Evolutionary conservation across 2,329 filamentous ascomycete genomes (phyloP), one percentile per base, ranked within the genome.

Genomic region (Fusarium domesticum): DNA sequence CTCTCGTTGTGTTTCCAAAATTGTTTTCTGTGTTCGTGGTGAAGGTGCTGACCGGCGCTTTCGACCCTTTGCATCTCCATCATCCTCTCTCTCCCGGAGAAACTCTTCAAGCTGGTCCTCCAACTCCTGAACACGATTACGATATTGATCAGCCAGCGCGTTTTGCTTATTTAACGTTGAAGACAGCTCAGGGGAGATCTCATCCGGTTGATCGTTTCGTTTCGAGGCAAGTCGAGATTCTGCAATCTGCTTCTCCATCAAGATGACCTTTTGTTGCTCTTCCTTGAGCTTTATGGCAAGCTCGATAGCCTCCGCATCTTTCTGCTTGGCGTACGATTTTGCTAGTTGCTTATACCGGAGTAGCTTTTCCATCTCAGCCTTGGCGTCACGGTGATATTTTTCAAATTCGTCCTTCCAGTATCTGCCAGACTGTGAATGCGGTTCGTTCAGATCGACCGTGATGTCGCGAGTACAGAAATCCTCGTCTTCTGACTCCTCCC

Each of bases 391-490:
- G 37, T 87, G 82, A 59, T 91, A 92, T 42, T 75, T 78, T 54
- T 88, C 78, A 57, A 87, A 91, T 60, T 89, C 80, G 18, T 80
- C 76, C 66, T 91, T 91, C 87, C 87, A 92, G 66, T 87, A 90
- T 57, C 78, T 82, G 6, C 86, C 87, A 4, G 86, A 89, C 47
- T 85, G 78, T 2, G 86, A 89, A 51, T 83, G 79, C 6, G 87
- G 87, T 57, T 88, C 83, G 50, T 85, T 84, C 37, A 89, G 69
- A 57, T 90, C 86, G 37, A 84, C 68, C 0, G 85, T 89, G 44
- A 83, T 69, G 56, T 89, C 84, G 42, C 76, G 73, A 39, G 80
- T 77, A 54, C 68, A 70, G 25, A 67, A 62, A 30, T 68, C 66
- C 14, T 71, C 69, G 4, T 70, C 66, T 11, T 70, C 70, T 6